phyloP scores from a whole-genome alignment of 345 rosid genomes.

The Arabidopsis arenosa region DNA sequence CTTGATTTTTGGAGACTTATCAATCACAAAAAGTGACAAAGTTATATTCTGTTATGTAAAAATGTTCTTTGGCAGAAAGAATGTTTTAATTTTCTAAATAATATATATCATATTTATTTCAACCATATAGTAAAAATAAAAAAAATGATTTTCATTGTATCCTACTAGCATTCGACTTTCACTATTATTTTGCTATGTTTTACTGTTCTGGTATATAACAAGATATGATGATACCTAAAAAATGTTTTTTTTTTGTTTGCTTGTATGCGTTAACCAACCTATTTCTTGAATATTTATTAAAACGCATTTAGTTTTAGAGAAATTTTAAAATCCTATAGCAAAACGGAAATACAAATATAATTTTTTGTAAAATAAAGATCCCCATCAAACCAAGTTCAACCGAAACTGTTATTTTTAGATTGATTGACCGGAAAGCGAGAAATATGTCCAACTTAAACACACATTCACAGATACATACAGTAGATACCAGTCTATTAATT shows the following conservation, averaged over 20 bases:
- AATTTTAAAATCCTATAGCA: not conserved
- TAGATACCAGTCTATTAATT: not conserved
- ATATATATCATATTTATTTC: not conserved
- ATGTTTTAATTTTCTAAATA: not conserved
- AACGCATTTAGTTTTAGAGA: no score
- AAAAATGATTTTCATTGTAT: not conserved
- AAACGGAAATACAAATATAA: not conserved
- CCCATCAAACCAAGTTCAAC: not conserved
- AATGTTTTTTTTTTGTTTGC: no score
- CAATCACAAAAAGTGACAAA: not conserved
- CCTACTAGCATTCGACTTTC: not conserved
- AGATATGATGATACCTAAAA: not conserved
- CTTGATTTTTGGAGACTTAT: not conserved
- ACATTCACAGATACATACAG: constrained; percentile 5
- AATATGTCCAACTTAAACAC: not conserved
- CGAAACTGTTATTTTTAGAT: not conserved
- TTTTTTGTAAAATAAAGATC: not conserved
- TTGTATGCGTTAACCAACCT: not conserved
- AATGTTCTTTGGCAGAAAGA: not conserved
- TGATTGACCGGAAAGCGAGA: not conserved
- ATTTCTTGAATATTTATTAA: not conserved
- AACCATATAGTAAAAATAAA: not conserved
- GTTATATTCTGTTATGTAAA: not conserved
- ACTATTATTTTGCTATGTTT: not conserved
- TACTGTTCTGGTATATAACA: not conserved